phyloP scores from a whole-genome alignment of 257 asterid species.

The Solanum chiquidenum region DNA sequence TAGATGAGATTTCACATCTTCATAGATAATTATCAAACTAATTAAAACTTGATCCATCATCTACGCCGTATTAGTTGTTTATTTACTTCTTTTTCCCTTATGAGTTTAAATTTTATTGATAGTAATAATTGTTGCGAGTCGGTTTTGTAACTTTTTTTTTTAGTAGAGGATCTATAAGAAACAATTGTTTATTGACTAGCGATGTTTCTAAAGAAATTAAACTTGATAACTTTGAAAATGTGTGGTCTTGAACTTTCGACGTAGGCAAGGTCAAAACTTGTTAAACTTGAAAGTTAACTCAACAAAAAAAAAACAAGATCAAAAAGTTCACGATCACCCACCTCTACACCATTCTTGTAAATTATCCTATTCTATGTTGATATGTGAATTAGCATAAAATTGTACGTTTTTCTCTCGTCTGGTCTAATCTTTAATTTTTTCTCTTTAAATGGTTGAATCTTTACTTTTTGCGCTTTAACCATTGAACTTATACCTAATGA shows the following conservation, averaged over 20 bases:
- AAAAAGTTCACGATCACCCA: not conserved
- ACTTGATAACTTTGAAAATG: no score
- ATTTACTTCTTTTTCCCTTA: not conserved
- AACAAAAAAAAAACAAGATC: not conserved
- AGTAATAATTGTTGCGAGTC: not conserved
- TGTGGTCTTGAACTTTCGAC: not conserved
- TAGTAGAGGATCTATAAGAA: no score
- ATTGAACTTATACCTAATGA: not conserved
- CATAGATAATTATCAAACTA: not conserved
- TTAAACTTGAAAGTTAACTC: not conserved
- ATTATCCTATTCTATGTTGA: not conserved
- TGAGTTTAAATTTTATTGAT: not conserved
- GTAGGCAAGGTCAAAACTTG: not conserved
- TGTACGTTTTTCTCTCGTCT: no score
- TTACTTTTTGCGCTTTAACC: not conserved
- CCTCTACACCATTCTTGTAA: not conserved
- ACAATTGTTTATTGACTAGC: fast-evolving
- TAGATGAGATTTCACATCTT: not conserved
- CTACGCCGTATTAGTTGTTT: not conserved
- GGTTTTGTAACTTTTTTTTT: not conserved
- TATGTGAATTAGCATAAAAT: not conserved
- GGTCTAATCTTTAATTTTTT: not conserved
- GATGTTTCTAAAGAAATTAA: not conserved
- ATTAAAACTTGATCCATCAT: not conserved
- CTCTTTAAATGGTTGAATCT: no score